phyloP scores from a whole-genome alignment of 495 filamentous ascomycete species.

The Elasticomyces elasticus region DNA sequence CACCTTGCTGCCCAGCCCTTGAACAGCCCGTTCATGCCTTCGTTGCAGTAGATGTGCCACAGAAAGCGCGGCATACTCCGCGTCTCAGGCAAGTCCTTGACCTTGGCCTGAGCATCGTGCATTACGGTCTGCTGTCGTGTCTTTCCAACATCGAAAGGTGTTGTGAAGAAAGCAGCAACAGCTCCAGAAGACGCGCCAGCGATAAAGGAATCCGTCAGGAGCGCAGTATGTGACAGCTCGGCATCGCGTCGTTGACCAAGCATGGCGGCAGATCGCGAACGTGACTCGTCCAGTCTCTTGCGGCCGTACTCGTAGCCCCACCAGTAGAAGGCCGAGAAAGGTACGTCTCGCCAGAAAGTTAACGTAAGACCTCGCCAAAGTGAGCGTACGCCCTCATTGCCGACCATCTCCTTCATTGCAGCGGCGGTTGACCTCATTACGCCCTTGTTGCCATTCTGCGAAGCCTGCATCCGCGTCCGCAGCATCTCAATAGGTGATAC shows the following conservation, averaged over 20 bases:
- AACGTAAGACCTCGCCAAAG: conserved; percentile 89
- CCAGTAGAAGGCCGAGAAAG: conserved; percentile 96
- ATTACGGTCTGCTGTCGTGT: conserved; percentile 78
- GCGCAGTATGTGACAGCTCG: conserved; percentile 47
- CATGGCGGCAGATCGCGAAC: conserved; percentile 36
- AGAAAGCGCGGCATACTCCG: conserved; percentile 67
- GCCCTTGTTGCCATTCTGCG: conserved; percentile 42
- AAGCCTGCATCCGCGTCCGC: conserved; percentile 80
- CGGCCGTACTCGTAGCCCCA: conserved; percentile 86
- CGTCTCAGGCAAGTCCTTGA: conserved; percentile 53
- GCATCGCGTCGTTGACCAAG: conserved; percentile 1
- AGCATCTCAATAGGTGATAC: conserved; percentile 95
- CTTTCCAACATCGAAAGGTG: conserved; percentile 95
- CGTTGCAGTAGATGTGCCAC: conserved; percentile 75
- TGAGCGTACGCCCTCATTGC: conserved; percentile 59
- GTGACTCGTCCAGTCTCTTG: conserved; percentile 50
- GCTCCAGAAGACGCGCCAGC: conserved; percentile 75
- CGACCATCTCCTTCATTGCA: conserved; percentile 70
- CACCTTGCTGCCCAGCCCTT: conserved; percentile 83
- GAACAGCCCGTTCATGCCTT: conserved; percentile 74
- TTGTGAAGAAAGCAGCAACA: conserved; percentile 79
- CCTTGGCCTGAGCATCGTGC: conserved; percentile 36
- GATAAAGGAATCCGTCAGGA: conserved; percentile 79
- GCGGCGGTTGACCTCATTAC: conserved; percentile 64
- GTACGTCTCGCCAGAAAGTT: conserved; percentile 93